Conservation (phyloP, 2,329 filamentous ascomycete species). For the Pseudogymnoascus destructans region DNA sequence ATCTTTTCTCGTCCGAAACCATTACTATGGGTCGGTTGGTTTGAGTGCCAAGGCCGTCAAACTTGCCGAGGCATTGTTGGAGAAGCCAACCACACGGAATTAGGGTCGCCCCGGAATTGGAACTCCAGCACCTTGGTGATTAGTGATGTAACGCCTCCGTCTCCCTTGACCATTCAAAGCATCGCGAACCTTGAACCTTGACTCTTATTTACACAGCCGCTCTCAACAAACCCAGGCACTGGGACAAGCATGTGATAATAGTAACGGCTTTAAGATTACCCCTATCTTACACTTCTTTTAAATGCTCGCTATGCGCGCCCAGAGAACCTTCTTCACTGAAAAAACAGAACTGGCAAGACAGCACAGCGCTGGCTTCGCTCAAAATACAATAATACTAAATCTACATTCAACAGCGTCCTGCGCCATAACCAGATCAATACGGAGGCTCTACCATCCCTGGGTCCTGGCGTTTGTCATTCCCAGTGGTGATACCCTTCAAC, state of each 20-base stretch:
- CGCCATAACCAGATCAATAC: background rate
- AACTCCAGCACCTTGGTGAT: background rate
- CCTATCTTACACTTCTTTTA: constrained; percentile 3
- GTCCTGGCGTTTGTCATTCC: background rate
- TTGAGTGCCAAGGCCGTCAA: constrained; percentile 1
- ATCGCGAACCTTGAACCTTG: background rate
- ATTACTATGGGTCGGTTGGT: background rate
- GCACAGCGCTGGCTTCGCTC: constrained; percentile 6
- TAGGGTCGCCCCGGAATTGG: background rate
- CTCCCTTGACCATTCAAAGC: background rate
- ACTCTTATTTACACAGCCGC: background rate
- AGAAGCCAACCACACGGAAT: background rate
- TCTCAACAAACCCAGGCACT: background rate
- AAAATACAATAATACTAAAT: constrained; percentile 6
- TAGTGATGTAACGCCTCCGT: background rate
- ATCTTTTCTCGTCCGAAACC: constrained; percentile 2
- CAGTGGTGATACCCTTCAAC: constrained; percentile 27
- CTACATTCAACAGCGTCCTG: background rate
- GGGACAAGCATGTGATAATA: constrained; percentile 4
- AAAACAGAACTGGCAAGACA: background rate
- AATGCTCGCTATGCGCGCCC: background rate
- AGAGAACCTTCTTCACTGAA: background rate
- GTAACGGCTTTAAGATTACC: constrained; percentile 2
- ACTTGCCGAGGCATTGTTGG: background rate
- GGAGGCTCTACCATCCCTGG: constrained; percentile 2